Evolutionary conservation across 805 yeast genomes (phyloP).

Genomic region (Blastobotrys robertii): DNA sequence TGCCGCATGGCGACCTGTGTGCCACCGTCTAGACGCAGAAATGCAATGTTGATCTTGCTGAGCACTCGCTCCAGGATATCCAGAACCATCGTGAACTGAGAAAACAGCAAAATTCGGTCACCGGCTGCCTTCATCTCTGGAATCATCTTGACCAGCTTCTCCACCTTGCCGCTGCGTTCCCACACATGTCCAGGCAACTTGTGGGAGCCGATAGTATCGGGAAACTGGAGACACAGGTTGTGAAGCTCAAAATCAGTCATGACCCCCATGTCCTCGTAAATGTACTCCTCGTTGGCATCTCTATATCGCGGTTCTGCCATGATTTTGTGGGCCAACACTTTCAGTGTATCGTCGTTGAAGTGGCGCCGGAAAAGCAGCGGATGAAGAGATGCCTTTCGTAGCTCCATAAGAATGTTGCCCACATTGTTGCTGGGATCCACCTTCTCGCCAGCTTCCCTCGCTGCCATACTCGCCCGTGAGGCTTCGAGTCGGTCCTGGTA

Average conservation of each 20-base stretch:
- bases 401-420: constrained; percentile 71
- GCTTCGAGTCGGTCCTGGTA: constrained; percentile 49
- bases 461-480: constrained; percentile 24
- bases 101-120: constrained; percentile 70
- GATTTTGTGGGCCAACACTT: constrained; percentile 65
- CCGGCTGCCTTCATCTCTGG: constrained; percentile 43
- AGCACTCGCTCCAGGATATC: constrained; percentile 78
- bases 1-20: constrained; percentile 92
- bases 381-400: constrained; percentile 89
- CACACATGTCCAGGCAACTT: constrained; percentile 45
- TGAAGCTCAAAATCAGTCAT: constrained; percentile 90
- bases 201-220: constrained; percentile 46
- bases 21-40: constrained; percentile 83
- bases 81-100: constrained; percentile 85
- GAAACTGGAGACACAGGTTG: constrained; percentile 61
- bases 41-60: constrained; percentile 53
- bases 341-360: constrained; percentile 47
- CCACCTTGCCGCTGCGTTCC: constrained; percentile 69
- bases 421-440: constrained; percentile 28
- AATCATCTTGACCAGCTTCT: constrained; percentile 46
- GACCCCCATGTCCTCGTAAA: constrained; percentile 87
- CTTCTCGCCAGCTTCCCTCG: constrained; percentile 24
- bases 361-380: constrained; percentile 70
- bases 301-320: constrained; percentile 71
- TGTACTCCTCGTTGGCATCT: constrained; percentile 67